Evolutionary conservation across 176 grass and related monocot genomes (phyloP).

Genomic region (Urochloa ruziziensis): DNA sequence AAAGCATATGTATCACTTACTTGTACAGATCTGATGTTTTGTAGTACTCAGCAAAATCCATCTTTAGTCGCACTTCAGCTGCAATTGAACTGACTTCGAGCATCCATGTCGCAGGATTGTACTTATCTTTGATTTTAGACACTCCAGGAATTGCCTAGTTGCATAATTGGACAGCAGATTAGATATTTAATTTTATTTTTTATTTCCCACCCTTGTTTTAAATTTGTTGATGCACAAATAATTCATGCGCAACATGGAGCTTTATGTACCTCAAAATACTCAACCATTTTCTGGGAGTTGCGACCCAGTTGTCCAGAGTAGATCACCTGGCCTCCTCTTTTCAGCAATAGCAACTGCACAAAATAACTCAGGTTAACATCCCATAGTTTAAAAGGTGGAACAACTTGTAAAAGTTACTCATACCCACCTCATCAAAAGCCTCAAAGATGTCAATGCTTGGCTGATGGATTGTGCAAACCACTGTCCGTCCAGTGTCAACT

Average conservation of each 20-base stretch:
- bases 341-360: conserved; percentile 76
- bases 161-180: conserved; percentile 20
- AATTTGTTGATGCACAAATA: neutral
- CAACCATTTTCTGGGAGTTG: conserved; percentile 84
- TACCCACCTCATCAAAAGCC: conserved; percentile 88
- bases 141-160: conserved; percentile 90
- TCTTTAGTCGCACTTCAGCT: conserved; percentile 77
- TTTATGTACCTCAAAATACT: conserved; percentile 83
- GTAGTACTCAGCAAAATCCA: conserved; percentile 83
- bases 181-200: neutral
- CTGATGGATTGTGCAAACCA: conserved; percentile 99
- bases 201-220: neutral
- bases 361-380: neutral
- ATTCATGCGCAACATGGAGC: neutral
- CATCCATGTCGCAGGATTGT: conserved; percentile 99
- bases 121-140: conserved; percentile 89
- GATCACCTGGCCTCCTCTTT: conserved; percentile 98
- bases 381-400: neutral
- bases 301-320: conserved; percentile 80
- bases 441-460: conserved; percentile 99
- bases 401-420: conserved; percentile 9
- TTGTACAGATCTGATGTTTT: conserved; percentile 69
- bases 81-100: conserved; percentile 88
- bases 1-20: conserved; percentile 45
- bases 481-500: conserved; percentile 92